A percentile compares a stretch with the other conserved stretches of the same genome.
Evolutionary conservation across 345 rosid genomes (phyloP).

Genomic region (Salix viminalis): DNA sequence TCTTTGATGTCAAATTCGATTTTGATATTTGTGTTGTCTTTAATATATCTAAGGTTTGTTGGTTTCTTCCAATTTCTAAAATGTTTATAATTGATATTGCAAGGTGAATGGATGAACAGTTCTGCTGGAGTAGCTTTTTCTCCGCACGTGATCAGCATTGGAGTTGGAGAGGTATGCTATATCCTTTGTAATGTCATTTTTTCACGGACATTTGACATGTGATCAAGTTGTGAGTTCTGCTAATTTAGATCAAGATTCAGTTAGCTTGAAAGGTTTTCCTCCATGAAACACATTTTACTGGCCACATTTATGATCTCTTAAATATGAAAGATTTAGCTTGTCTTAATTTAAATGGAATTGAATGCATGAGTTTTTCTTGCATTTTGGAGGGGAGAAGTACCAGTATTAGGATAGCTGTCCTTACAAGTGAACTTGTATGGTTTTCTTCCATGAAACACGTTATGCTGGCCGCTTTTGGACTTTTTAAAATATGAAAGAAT

Average conservation of each 20-base stretch:
- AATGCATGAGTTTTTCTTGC: background rate
- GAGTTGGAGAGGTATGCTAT: slow-evolving; percentile 70
- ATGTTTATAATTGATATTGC: slow-evolving; percentile 14
- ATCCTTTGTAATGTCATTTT: background rate
- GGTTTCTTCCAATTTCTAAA: background rate
- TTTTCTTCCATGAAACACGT: background rate
- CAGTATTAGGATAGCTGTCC: background rate
- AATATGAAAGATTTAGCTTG: background rate
- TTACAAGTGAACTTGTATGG: background rate
- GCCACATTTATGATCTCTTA: background rate
- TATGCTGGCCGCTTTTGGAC: background rate
- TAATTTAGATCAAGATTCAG: background rate
- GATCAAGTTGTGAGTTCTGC: background rate
- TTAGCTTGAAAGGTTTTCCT: background rate
- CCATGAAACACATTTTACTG: background rate
- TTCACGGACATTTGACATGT: background rate
- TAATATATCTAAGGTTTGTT: background rate
- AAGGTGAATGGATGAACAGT: slow-evolving; percentile 99
- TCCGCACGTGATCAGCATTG: slow-evolving; percentile 79
- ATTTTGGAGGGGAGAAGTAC: background rate
- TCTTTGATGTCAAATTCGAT: background rate
- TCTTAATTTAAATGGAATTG: background rate
- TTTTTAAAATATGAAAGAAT: background rate
- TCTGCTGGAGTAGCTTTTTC: slow-evolving; percentile 96
- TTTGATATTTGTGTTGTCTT: background rate